phyloP scores from a whole-genome alignment of 306 rosid species.

The Cucurbita moschata region DNA sequence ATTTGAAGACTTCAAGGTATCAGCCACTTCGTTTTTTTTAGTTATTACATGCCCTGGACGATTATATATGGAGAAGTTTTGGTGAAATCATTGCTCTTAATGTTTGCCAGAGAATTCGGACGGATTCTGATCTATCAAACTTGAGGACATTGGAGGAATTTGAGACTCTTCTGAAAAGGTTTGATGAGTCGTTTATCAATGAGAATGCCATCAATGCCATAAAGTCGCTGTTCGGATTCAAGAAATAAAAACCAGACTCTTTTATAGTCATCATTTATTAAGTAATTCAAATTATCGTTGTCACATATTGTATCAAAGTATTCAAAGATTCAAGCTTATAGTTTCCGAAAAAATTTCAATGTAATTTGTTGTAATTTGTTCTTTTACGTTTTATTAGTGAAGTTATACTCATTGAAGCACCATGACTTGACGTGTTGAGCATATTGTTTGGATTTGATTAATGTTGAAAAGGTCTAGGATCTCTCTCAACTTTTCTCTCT shows the following conservation, averaged over 20 bases:
- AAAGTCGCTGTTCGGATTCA: slow-evolving; percentile 75
- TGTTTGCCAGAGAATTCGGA: slow-evolving; percentile 64
- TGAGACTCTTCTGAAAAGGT: slow-evolving; percentile 52
- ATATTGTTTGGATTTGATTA: too few relatives aligned
- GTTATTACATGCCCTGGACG: neutral
- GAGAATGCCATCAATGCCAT: slow-evolving; percentile 95
- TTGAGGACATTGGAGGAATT: slow-evolving; percentile 46
- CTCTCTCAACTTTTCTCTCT: too few relatives aligned
- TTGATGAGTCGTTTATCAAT: slow-evolving; percentile 84
- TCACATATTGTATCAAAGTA: neutral
- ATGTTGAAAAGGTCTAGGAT: too few relatives aligned
- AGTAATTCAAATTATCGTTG: neutral
- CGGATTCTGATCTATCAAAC: slow-evolving; percentile 75
- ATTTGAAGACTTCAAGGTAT: slow-evolving; percentile 93
- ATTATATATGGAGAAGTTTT: neutral
- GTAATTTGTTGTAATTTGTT: neutral
- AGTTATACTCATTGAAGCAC: too few relatives aligned
- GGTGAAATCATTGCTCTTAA: slow-evolving; percentile 11
- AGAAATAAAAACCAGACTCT: slow-evolving; percentile 29
- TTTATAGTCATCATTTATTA: neutral
- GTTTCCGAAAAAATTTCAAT: neutral
- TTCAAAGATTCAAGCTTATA: neutral
- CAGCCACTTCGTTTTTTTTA: neutral
- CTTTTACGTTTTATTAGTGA: neutral
- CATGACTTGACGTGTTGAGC: too few relatives aligned